These are phyloP conservation scores for Tulasnella sp. DNA, from an alignment of 768 basidiomycete genomes.

Conservation along the genomic window DNA sequence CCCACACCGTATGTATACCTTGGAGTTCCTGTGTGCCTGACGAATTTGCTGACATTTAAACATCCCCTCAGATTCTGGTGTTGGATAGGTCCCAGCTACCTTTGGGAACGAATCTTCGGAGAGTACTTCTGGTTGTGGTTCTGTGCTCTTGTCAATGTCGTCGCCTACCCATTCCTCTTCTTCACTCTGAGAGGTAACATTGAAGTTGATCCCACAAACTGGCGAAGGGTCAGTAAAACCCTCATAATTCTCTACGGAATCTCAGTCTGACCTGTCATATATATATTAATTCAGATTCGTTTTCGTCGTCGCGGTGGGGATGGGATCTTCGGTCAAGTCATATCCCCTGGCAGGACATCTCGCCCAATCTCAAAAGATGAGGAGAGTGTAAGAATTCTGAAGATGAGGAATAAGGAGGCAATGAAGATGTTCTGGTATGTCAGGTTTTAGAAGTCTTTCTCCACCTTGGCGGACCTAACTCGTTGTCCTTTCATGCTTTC, in stretches of 20 bases:
- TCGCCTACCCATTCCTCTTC: conserved; percentile 15
- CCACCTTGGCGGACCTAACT: background rate
- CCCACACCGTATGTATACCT: conserved; percentile 5
- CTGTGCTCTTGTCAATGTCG: conserved; percentile 11
- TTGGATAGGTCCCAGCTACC: conserved; percentile 6
- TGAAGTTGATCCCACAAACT: conserved; percentile 11
- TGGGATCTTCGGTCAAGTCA: background rate
- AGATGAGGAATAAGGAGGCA: conserved; percentile 8
- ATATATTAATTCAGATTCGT: background rate
- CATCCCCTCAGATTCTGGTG: conserved; percentile 9
- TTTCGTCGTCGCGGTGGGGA: conserved; percentile 6
- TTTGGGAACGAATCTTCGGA: conserved; percentile 11
- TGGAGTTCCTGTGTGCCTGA: background rate
- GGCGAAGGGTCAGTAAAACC: conserved; percentile 2
- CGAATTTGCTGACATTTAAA: background rate
- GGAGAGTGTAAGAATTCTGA: background rate
- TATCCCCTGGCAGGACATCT: background rate
- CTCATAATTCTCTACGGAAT: background rate
- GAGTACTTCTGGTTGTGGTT: conserved; percentile 17
- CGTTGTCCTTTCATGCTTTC: background rate
- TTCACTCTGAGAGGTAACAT: conserved; percentile 14
- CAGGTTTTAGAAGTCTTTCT: background rate
- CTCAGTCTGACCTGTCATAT: background rate
- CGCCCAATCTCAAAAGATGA: background rate
- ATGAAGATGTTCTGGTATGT: conserved; percentile 17